These are phyloP conservation scores for Pichia cabralensis DNA, from an alignment of 805 yeast genomes.

Conservation along the genomic window DNA sequence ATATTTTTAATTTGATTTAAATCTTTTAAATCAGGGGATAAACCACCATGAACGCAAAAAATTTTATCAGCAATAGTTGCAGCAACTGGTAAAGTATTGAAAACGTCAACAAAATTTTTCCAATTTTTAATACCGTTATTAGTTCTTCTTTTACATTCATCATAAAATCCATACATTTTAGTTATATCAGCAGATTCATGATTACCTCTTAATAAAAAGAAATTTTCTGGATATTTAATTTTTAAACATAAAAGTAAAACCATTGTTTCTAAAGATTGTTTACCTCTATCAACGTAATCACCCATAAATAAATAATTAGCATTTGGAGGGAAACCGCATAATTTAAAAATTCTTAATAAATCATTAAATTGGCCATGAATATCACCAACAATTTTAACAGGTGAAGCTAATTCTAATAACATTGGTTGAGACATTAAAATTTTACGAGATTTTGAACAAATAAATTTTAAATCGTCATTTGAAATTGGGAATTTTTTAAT, in stretches of 20 bases:
- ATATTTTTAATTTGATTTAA: constrained; percentile 62
- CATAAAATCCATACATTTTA: constrained; percentile 51
- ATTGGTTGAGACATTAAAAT: constrained; percentile 58
- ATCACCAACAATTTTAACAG: constrained; percentile 78
- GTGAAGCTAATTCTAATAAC: constrained; percentile 56
- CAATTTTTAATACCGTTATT: constrained; percentile 34
- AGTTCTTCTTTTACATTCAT: constrained; percentile 45
- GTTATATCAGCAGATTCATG: constrained; percentile 52
- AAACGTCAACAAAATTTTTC: constrained; percentile 45
- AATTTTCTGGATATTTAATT: constrained; percentile 50
- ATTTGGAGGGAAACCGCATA: constrained; percentile 52
- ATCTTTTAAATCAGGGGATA: constrained; percentile 59
- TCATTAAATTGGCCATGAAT: constrained; percentile 63
- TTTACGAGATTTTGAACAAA: constrained; percentile 49
- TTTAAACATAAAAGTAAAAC: constrained; percentile 42
- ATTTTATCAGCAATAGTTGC: constrained; percentile 50
- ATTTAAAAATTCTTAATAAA: constrained; percentile 42
- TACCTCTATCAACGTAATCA: constrained; percentile 52
- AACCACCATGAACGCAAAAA: constrained; percentile 60
- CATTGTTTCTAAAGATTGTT: constrained; percentile 47
- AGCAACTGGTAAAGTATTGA: constrained; percentile 51
- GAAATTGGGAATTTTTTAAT: constrained; percentile 42
- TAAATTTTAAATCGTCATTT: constrained; percentile 42
- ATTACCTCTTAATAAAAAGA: constrained; percentile 50
- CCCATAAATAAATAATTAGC: constrained; percentile 48